Percentiles rank a stretch among this genome's conserved stretches.
phyloP scores from a whole-genome alignment of 345 rosid genomes.

The Erysimum cheiranthoides region DNA sequence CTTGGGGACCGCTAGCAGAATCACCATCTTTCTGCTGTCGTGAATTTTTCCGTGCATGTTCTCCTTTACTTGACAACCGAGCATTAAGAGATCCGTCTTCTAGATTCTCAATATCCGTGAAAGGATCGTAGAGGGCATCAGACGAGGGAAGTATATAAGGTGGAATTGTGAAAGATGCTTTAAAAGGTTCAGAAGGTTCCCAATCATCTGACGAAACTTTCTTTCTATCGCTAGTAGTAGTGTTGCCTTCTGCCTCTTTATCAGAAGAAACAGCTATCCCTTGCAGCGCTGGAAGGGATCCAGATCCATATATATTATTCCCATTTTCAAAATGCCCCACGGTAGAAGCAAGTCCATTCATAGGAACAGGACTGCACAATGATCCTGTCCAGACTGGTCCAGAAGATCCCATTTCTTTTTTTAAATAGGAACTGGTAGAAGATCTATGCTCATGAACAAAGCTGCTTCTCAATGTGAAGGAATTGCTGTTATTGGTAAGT shows the following conservation, averaged over 20 bases:
- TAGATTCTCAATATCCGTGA: slow-evolving; percentile 57
- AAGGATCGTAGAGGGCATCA: slow-evolving; percentile 65
- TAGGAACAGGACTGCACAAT: slow-evolving; percentile 47
- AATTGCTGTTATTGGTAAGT: slow-evolving; percentile 44
- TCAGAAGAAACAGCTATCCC: slow-evolving; percentile 48
- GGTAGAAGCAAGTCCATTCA: slow-evolving; percentile 46
- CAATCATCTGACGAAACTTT: slow-evolving; percentile 67
- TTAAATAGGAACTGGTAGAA: slow-evolving; percentile 47
- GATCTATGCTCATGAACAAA: slow-evolving; percentile 54
- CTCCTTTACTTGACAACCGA: slow-evolving; percentile 50
- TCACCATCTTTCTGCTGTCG: slow-evolving; percentile 48
- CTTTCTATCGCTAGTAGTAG: slow-evolving; percentile 48
- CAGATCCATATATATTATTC: slow-evolving; percentile 39
- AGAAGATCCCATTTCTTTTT: slow-evolving; percentile 42
- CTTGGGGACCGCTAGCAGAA: slow-evolving; percentile 38
- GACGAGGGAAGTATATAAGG: slow-evolving; percentile 56
- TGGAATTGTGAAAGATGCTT: slow-evolving; percentile 64
- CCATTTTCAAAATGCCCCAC: slow-evolving; percentile 47
- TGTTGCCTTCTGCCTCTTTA: slow-evolving; percentile 48
- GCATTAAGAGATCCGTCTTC: slow-evolving; percentile 49
- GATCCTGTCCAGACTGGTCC: slow-evolving; percentile 52
- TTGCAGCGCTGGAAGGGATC: slow-evolving; percentile 49
- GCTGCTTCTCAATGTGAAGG: slow-evolving; percentile 49
- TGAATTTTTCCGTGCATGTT: slow-evolving; percentile 41
- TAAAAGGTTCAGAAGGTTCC: slow-evolving; percentile 91